Evolutionary conservation across 2,329 filamentous ascomycete species (phyloP).

Genomic region (Aspergillus brunneoviolaceus): DNA sequence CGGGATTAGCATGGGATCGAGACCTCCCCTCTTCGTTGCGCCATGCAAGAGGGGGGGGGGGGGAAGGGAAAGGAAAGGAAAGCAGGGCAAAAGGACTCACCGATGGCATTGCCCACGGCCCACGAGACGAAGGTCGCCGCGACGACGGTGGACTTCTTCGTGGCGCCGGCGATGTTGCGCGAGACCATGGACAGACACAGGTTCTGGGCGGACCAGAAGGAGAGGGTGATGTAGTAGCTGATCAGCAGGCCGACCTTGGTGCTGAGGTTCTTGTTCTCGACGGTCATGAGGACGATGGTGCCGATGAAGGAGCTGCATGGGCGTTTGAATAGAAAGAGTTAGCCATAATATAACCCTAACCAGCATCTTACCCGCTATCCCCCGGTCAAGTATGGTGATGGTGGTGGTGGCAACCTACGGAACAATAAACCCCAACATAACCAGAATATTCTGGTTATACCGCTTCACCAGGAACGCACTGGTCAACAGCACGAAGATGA

Average conservation of each 20-base stretch:
- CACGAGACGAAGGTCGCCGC: constrained; percentile 70
- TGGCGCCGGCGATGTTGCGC: constrained; percentile 70
- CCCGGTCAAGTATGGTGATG: too few species aligned
- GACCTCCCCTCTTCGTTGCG: too few species aligned
- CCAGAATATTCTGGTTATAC: constrained; percentile 65
- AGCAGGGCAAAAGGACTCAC: constrained; percentile 32
- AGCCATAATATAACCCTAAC: too few species aligned
- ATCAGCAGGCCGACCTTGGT: constrained; percentile 68
- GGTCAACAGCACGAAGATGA: constrained; percentile 66
- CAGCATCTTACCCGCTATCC: too few species aligned
- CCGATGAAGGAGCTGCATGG: constrained; percentile 62
- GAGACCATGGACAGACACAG: constrained; percentile 66
- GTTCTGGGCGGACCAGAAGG: constrained; percentile 74
- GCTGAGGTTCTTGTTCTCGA: constrained; percentile 57
- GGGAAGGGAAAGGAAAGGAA: too few species aligned
- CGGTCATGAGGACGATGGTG: constrained; percentile 70
- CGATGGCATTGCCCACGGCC: constrained; percentile 67
- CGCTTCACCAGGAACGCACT: constrained; percentile 69
- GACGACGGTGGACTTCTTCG: constrained; percentile 68
- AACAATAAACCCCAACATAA: constrained; percentile 65
- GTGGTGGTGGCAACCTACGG: constrained; percentile 62
- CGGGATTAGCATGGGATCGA: too few species aligned
- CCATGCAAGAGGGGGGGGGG: too few species aligned
- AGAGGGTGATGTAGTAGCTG: constrained; percentile 73
- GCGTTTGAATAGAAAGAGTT: too few species aligned